phyloP scores from a whole-genome alignment of 805 yeast genomes.

The Lipomyces yamanashiensis region DNA sequence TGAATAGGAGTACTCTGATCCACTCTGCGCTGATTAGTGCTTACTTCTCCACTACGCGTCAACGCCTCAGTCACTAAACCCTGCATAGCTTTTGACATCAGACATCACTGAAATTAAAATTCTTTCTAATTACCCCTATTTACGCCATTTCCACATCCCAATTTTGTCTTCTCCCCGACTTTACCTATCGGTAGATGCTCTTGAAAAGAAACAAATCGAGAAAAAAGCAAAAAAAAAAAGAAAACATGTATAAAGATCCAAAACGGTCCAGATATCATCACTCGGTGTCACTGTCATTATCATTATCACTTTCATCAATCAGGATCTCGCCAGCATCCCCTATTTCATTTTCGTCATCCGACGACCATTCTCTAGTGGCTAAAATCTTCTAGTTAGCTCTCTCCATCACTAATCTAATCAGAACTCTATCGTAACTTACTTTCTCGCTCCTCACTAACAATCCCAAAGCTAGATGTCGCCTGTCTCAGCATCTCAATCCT shows the following conservation, averaged over 20 bases:
- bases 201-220: too few relatives aligned
- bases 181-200: too few relatives aligned
- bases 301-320: constrained; percentile 7
- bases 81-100: too few relatives aligned
- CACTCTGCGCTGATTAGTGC: too few relatives aligned
- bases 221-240: neutral
- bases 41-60: too few relatives aligned
- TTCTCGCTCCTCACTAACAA: constrained; percentile 1
- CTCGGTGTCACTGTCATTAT: neutral
- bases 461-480: neutral
- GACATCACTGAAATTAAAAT: too few relatives aligned
- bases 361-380: neutral
- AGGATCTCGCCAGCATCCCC: constrained; percentile 2
- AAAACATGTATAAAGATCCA: neutral
- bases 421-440: neutral
- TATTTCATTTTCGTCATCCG: constrained; percentile 6
- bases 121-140: too few relatives aligned
- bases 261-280: neutral
- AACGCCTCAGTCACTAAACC: too few relatives aligned
- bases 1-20: too few relatives aligned
- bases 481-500: neutral
- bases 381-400: neutral
- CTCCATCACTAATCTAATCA: neutral
- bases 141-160: too few relatives aligned
- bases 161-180: too few relatives aligned